Base-by-base conservation (phyloP, 305 asterid species). In the Petunia hybrid region DNA sequence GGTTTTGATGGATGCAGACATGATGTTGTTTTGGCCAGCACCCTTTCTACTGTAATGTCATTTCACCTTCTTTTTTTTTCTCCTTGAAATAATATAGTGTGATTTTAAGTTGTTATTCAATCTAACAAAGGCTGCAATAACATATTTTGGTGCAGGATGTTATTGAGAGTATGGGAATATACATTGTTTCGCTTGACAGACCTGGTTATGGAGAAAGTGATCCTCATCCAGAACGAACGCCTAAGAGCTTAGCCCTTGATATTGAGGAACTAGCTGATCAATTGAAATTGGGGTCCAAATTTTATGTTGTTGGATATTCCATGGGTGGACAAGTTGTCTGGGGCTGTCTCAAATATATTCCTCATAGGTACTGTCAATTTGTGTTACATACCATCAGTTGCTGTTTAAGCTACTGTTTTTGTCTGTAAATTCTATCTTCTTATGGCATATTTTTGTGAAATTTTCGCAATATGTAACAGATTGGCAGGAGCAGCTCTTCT, bases 151-250 rank as follows among this genome's bases (percentile, higher is more conserved):
- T 67, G n/a, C 88, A 90, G 97, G 94, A 85, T 14, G 70, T 87
- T 12, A 78, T 89, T 55, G 90, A 93, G 85, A 87, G 82, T 81
- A 36, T 83, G 85, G 94, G 94, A 74, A 73, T 92, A 61, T 88
- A 93, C 81, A 81, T 91, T 42, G 93, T 92, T 38, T 89, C 97
- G 7, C 88, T 93, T 62, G 98, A 93, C 61, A 89, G 93, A 81
- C 93, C 98, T 53, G 98, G 98, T 82, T 90, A 93, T 86, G 97
- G 95, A 71, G 94, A 93, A 87, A 93, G 98, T 66, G 97, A 92
- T 83, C 97, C 97, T 65, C 68, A 92, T 78, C 93, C 94, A 13
- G 71, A 78, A 9, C 89, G 79, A 83, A 89, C 92, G 1, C 31
- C 88, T 38, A 82, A 85, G 81, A 88, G 86, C 80, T 80, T 84